These are phyloP conservation scores for Dianthus caryophyllus DNA, from an alignment of 148 eudicot genomes.

Conservation along the genomic window DNA sequence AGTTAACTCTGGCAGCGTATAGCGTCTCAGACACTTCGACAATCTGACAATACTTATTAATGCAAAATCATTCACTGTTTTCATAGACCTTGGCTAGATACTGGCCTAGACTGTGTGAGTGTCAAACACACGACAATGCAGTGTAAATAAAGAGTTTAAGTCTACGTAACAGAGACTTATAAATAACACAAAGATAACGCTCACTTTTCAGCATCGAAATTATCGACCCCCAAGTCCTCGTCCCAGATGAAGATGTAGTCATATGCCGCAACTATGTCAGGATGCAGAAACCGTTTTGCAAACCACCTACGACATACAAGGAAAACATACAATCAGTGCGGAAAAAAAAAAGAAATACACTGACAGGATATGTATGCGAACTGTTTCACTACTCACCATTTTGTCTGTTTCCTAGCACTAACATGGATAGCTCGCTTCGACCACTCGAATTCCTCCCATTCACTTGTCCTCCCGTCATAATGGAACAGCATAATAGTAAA, in stretches of 20 bases:
- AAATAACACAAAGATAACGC: constrained; percentile 17
- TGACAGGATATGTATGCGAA: background rate
- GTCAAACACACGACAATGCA: too few species aligned
- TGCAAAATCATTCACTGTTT: too few species aligned
- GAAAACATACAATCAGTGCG: constrained; percentile 10
- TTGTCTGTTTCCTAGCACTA: constrained; percentile 66
- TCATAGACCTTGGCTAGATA: too few species aligned
- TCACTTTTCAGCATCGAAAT: constrained; percentile 89
- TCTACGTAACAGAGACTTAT: background rate
- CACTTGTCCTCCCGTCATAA: constrained; percentile 67
- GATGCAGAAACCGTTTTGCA: constrained; percentile 91
- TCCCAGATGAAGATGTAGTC: constrained; percentile 97
- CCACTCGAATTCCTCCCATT: constrained; percentile 90
- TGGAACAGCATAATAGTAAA: constrained; percentile 75
- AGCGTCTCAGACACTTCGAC: too few species aligned
- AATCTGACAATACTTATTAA: too few species aligned
- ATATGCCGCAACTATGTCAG: constrained; percentile 83
- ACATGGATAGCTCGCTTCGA: constrained; percentile 74
- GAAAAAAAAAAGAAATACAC: background rate
- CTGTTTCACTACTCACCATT: constrained; percentile 52
- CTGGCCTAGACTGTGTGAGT: too few species aligned
- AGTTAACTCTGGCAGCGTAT: too few species aligned
- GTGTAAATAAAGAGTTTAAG: too few species aligned
- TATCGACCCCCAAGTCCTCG: constrained; percentile 84
- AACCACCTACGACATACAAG: constrained; percentile 68